Conservation (phyloP, 2,329 filamentous ascomycete genomes). For the Mycosphaerella sp. region DNA sequence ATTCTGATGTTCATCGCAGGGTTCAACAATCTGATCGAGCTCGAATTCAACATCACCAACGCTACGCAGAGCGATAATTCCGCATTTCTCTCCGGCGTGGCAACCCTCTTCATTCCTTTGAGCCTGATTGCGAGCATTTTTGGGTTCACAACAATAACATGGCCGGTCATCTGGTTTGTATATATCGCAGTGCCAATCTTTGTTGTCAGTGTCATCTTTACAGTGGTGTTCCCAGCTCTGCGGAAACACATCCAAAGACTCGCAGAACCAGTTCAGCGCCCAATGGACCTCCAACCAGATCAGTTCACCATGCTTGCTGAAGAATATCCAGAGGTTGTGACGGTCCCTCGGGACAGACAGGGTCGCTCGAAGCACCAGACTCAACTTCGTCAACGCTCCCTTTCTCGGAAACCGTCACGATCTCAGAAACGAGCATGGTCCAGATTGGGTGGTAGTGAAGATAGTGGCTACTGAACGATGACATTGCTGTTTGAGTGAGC, state of each 20-base stretch:
- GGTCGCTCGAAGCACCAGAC: constrained; percentile 15
- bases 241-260: constrained; percentile 26
- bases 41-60: constrained; percentile 38
- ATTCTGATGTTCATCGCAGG: constrained; percentile 12
- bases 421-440: neutral
- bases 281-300: constrained; percentile 23
- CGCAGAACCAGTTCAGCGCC: constrained; percentile 27
- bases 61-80: constrained; percentile 34
- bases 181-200: constrained; percentile 33
- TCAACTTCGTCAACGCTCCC: neutral
- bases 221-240: constrained; percentile 27
- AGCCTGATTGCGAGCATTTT: constrained; percentile 34
- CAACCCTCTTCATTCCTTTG: constrained; percentile 34
- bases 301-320: constrained; percentile 35
- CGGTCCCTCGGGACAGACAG: constrained; percentile 14
- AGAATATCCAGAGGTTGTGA: constrained; percentile 31
- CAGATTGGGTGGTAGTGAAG: neutral
- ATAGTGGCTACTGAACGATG: neutral
- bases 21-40: constrained; percentile 37
- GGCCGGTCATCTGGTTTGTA: constrained; percentile 32
- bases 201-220: constrained; percentile 27
- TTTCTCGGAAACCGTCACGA: neutral
- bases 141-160: constrained; percentile 33
- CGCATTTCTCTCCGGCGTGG: constrained; percentile 32
- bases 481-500: no score